phyloP scores from a whole-genome alignment of 2,329 filamentous ascomycete species.

The Aspergillus arachidicola region DNA sequence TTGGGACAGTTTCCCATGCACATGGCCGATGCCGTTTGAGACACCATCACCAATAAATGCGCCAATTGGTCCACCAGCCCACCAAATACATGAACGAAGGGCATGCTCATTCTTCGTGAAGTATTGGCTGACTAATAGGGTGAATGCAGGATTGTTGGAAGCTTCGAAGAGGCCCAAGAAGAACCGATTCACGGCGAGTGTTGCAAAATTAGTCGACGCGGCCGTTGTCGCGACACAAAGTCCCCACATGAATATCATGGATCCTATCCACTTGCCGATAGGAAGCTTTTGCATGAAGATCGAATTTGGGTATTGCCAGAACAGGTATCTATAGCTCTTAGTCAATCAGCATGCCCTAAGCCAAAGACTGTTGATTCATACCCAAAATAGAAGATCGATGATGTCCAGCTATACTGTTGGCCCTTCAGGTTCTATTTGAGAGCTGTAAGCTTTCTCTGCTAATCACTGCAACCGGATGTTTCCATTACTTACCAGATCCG shows the following conservation, averaged over 20 bases:
- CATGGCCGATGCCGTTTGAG: not conserved
- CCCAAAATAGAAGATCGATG: not conserved
- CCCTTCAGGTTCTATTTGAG: not conserved
- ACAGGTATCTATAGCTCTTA: not conserved
- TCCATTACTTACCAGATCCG: not conserved
- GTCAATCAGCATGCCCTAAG: not conserved
- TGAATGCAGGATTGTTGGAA: not conserved
- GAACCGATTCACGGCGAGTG: not conserved
- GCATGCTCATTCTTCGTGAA: not conserved
- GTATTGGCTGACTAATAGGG: not conserved
- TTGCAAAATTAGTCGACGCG: not conserved
- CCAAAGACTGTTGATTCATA: not conserved
- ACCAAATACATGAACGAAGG: not conserved
- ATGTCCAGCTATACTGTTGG: not conserved
- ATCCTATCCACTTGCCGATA: not conserved
- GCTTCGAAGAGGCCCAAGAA: not conserved
- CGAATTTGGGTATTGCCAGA: not conserved
- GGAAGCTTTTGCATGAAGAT: conserved; percentile 1
- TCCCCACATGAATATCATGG: not conserved
- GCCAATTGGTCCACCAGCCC: not conserved
- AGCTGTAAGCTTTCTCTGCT: not conserved
- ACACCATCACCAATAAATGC: not conserved
- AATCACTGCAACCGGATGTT: too few species aligned
- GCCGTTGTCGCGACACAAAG: not conserved
- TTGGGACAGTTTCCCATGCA: not conserved